Base-by-base conservation (phyloP, 441 rosid species). In the Gossypium davidsonii region DNA sequence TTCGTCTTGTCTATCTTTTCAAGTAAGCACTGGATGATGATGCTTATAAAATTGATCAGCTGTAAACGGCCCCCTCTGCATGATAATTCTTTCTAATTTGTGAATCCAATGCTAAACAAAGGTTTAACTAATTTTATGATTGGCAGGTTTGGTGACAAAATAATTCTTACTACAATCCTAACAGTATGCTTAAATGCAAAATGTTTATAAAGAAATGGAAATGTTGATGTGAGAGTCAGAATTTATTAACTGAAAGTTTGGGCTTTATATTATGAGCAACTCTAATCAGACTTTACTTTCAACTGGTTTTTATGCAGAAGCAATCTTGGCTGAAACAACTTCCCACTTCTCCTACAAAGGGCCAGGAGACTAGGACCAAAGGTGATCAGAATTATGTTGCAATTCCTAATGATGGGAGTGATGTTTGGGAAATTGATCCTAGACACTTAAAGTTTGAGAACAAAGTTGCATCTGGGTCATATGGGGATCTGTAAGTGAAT, bases 401-500 rank as follows among this genome's bases (percentile, higher is more conserved):
- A 73, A 89, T 89, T 83, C 94, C 91, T 64, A 79, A 73, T 76
- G 94, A 89, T 74, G 94, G 91, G 76, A 83, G 84, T 75, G 91
- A 89, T 81, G 94, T 85, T 60, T 89, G 94, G 94, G 94, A 89
- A 83, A 81, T 89, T 71, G 85, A 89, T 73, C 83, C 86, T 20
- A 70, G 73, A 70, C 72, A 81, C 49, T 77, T 89, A 63, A 83
- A 83, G 79, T 86, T 87, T 64, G 91, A 80, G 74, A 80, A 72
- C 72, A 86, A 85, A 80, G 81, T 89, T 79, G 94, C 94, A 64
- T 86, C 94, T 70, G 94, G 94, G 60, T 87, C 94, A 70, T 89
- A 87, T 74, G 90, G 94, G 61, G 94, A 87, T 75, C 69, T 89
- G 94, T 89, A 85, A 87, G 94, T 86, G 31, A 52, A 52, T n/a